These are phyloP conservation scores for Cutaneotrichosporon daszewskae DNA, from an alignment of 1,284 basidiomycete genomes.

Conservation along the genomic window DNA sequence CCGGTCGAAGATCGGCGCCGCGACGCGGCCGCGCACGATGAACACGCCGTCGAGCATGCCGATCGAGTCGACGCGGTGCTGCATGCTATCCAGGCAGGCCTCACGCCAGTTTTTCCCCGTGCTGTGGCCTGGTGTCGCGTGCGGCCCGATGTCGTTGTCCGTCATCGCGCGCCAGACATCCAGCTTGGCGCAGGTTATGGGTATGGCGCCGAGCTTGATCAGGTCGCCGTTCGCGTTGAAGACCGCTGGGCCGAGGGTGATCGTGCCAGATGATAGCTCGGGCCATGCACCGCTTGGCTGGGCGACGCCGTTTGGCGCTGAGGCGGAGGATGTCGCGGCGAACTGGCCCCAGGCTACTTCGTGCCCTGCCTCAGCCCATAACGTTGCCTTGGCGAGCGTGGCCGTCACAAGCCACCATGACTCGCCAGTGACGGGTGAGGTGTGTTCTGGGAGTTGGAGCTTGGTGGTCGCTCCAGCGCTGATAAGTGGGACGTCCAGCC, in stretches of 20 bases:
- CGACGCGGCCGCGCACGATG: conserved; percentile 12
- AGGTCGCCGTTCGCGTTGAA: conserved; percentile 14
- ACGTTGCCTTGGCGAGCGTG: neutral
- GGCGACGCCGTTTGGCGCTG: too few species aligned
- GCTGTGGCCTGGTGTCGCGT: neutral
- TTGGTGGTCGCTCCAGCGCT: too few species aligned
- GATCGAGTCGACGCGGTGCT: conserved; percentile 13
- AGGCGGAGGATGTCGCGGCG: too few species aligned
- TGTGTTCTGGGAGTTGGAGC: too few species aligned
- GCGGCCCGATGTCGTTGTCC: conserved; percentile 18
- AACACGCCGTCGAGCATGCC: conserved; percentile 2
- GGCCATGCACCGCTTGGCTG: too few species aligned
- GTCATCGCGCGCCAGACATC: conserved; percentile 24
- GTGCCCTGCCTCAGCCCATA: conserved; percentile 18
- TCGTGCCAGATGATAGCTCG: neutral
- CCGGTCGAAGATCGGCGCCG: conserved; percentile 12
- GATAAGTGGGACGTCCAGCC: conserved; percentile 6
- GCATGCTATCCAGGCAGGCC: conserved; percentile 20
- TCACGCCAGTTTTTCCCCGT: neutral
- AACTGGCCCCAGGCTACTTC: conserved; percentile 21
- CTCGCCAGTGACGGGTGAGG: too few species aligned
- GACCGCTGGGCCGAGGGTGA: conserved; percentile 14
- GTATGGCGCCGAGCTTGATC: conserved; percentile 6
- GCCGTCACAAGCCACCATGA: conserved; percentile 9
- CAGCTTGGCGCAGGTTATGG: neutral